Conservation (phyloP, 306 rosid species). For the Chamaecrista fasciculata region DNA sequence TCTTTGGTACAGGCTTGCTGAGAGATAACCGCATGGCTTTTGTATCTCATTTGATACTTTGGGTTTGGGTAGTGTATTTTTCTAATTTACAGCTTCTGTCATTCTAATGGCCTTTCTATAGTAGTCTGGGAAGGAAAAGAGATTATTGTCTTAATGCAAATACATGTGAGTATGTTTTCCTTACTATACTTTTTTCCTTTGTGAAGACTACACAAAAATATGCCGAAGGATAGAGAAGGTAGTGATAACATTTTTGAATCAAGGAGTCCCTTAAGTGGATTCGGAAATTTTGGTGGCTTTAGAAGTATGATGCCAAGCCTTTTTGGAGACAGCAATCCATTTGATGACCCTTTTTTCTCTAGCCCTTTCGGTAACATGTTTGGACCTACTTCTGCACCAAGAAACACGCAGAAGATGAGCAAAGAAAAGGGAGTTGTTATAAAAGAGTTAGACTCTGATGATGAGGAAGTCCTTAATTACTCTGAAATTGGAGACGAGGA, state of each 20-base stretch:
- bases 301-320: constrained; percentile 48
- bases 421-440: constrained; percentile 50
- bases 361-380: constrained; percentile 44
- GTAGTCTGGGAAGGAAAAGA: neutral
- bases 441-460: constrained; percentile 67
- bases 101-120: neutral
- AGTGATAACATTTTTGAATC: constrained; percentile 33
- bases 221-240: constrained; percentile 55
- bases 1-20: neutral
- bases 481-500: constrained; percentile 28
- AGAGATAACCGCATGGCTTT: neutral
- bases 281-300: constrained; percentile 45
- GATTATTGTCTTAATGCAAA: neutral
- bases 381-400: constrained; percentile 33
- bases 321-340: constrained; percentile 70
- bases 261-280: constrained; percentile 25
- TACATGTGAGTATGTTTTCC: neutral
- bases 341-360: constrained; percentile 78
- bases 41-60: neutral
- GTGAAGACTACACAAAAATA: constrained; percentile 31
- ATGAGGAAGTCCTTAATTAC: constrained; percentile 35
- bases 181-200: neutral
- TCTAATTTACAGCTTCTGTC: neutral
- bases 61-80: neutral
- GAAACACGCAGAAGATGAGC: constrained; percentile 28